Evolutionary conservation across 2,329 filamentous ascomycete genomes (phyloP), one percentile per base, ranked within the genome.

Genomic region (Cytospora leucostoma): DNA sequence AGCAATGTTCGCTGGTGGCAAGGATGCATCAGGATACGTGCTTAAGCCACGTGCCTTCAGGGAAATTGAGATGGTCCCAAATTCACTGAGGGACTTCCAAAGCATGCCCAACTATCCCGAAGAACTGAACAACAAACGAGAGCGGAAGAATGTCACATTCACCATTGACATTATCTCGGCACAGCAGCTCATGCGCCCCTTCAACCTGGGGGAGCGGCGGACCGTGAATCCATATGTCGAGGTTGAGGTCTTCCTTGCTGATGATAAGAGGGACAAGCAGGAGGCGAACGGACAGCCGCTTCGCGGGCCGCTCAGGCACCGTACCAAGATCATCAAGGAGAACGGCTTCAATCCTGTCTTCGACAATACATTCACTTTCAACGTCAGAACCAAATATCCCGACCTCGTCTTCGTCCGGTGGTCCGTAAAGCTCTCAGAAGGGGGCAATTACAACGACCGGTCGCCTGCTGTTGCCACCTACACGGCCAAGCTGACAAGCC

Each of bases 281-380:
- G 91, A 92, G 56, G 21, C 85, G 83, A 58, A 70, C 78, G 37
- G 72, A 74, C 3, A 74, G 76, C 55, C 76, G 77, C 58, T 74
- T 73, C 34, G 80, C 65, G 79, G 88, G 62, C 91, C 92, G 8
- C 85, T 93, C 68, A 89, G 90, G 69, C 87, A 88, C 67, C 89
- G 91, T 63, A 98, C 95, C 2, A 85, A 86, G 67, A 89, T 96
- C 60, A 87, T 94, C 35, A 86, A 85, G 65, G 91, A 91, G 74
- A 98, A 99, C 73, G 94, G 93, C 32, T 98, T 96, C 78, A 96
- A 97, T 74, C 95, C 95, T 1, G 82, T 88, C 61, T 99, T 96
- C 76, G 87, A 93, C 69, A 87, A 92, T 69, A 84, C 85, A 63
- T 91, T 94, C 77, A 86, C 86, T 66, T 89, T 97, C 75, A 88